Base-by-base conservation (phyloP, 441 rosid species). In the Metrosideros polymorpha region DNA sequence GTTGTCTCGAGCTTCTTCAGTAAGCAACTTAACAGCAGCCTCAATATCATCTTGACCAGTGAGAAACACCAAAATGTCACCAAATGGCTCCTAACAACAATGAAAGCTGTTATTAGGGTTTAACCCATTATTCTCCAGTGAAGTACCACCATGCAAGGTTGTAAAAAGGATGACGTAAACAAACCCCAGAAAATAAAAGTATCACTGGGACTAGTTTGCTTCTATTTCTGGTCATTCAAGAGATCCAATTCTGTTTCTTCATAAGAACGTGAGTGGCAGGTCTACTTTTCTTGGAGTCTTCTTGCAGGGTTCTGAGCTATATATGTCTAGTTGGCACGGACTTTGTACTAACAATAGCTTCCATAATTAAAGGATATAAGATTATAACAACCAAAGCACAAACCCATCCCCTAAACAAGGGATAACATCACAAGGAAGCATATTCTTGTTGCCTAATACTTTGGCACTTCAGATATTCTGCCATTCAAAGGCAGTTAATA, bases 11-110 rank as follows among this genome's bases (percentile, higher is more conserved):
- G 94, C 89, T 93, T 95, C 98, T 86, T 98, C 98, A 56, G 92
- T 90, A 53, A 98, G 94, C 89, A 95, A 85, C 91, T 89, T 92
- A 85, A 91, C 90, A 85, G 97, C 94, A 87, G 95, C 90, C 85
- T 95, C 97, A 84, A 98, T 98, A 89, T 96, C 99, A 88, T 98
- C 99, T 91, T 98, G 98, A 91, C 99, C 99, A 29, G 99, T 98
- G 50, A 96, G 98, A 89, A 98, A 98, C 79, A 95, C 96, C 90
- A 98, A 92, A 92, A 96, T 92, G 91, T 96, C 99, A 85, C 99
- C 99, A 17, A 92, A 86, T 50, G 99, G 96, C 91, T 98, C 99
- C 99, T 97, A 86, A 55, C 4, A 75, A 53, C 39, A 53, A 84
- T 27, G 22, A 86, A 30, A 43, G 19, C 3, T 6, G 57, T 18